Evolutionary conservation across 2,329 filamentous ascomycete genomes (phyloP), one percentile per base, ranked within the genome.

Genomic region (Monilinia laxa): DNA sequence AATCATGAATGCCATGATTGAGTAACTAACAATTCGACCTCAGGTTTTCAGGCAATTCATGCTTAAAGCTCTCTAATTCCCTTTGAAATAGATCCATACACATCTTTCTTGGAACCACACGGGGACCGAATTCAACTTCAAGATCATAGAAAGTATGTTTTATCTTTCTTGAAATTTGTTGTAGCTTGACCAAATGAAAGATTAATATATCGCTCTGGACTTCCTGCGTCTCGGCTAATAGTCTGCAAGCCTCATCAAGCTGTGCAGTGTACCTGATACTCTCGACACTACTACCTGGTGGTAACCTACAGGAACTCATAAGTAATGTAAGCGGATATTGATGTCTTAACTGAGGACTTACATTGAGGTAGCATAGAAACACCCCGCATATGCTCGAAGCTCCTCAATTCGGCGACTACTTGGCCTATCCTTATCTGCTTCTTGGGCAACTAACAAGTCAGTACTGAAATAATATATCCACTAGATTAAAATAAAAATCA

Each of bases 181-280:
- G 67, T 9, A 70, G 68, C 55, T 71, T 70, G 10, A 70, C 67
- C 23, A 73, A 31, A 20, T 70, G 72, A 54, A 69, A 68, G 51
- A 75, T 70, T n/a, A 75, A 54, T 5, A 64, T 20, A 60, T 74
- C 73, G 16, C 69, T 72, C 38, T 72, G 68, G 4, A 71, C 71
- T 68, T 72, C 72, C 64, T 64, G 69, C 38, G 67, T 40, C 23
- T 70, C 42, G 3, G 58, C 47, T 2, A 68, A 38, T 6, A 49
- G 59, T 57, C 49, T 59, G 28, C 67, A 70, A 18, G 58, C 45
- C n/a, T 68, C 52, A 20, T 35, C 53, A 20, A 55, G 53, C 10
- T 55, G 28, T 20, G n/a, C 53, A 38, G 53, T 55, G 20, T 38
- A 55, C 3, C 28, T 38, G 10, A 38, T 55, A 14, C 28, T 55